Base-by-base conservation (phyloP, 179 eudicot genomes). In the Carnegiea gigantea region DNA sequence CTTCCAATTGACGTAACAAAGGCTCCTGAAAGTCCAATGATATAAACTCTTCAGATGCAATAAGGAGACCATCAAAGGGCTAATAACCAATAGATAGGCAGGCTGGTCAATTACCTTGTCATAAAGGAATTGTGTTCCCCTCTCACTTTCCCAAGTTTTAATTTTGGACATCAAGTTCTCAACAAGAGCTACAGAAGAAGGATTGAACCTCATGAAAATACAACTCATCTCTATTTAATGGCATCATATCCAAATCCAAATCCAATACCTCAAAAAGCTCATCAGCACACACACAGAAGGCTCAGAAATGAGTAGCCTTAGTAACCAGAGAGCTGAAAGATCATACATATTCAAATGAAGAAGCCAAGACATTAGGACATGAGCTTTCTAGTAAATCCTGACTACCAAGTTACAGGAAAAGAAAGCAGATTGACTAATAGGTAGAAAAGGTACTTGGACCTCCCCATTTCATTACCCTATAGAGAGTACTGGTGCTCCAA, bases 121-220 rank as follows among this genome's bases (percentile, higher is more conserved):
- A 77, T 92, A 96, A 3, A 90, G 80, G 83, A 96, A 96, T 84
- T 90, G 46, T 80, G 82, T 78, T 78, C 92, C 97, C 74, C 85
- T 93, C 75, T 94, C 96, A 82, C 86, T 84, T 85, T 96, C 99
- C 99, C 98, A 96, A 38, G 91, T 88, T 82, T 91, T 93, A 62
- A 93, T 92, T 86, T 90, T 96, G 76, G 96, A 88, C 80, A 90
- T 83, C 88, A 94, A 87, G 79, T 90, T 86, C 57, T 96, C 99
- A 70, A 94, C 92, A 80, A 96, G 96, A 79, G 93, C 99, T 96
- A 77, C 87, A 89, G 53, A 72, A 62, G 18, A 26, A 59, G 65
- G 9, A 21, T 38, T 44, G 46, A 80, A 38, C 64, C 40, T 48
- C 13, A 40, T 76, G 4, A 81, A 60, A 17, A 30, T 14, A 4